Evolutionary conservation across 1,284 basidiomycete genomes (phyloP).

Genomic region (Cryptococcus floricola): DNA sequence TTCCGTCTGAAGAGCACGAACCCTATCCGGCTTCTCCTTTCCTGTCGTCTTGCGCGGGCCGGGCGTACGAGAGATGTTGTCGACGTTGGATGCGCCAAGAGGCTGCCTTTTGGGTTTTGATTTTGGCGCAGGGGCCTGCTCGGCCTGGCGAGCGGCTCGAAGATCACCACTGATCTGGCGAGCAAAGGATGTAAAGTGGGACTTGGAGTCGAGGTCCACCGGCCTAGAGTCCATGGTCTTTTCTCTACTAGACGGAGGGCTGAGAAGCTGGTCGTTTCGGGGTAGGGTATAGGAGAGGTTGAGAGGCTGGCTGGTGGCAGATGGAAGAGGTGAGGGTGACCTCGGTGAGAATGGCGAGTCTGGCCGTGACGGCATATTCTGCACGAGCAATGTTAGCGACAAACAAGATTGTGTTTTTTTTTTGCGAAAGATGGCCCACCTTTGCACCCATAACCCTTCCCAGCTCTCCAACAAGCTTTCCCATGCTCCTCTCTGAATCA

Average conservation of each 20-base stretch:
- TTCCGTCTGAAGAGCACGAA: constrained; percentile 14
- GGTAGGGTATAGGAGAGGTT: constrained; percentile 49
- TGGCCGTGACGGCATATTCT: constrained; percentile 27
- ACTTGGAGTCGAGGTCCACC: neutral
- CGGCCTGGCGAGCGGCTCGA: constrained; percentile 3
- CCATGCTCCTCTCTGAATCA: constrained; percentile 76
- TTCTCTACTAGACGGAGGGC: constrained; percentile 27
- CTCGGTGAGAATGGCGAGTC: constrained; percentile 16
- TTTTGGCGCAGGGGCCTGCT: constrained; percentile 1
- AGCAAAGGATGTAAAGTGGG: constrained; percentile 18
- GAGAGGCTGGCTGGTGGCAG: constrained; percentile 39
- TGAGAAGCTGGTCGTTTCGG: constrained; percentile 37
- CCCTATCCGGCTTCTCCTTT: constrained; percentile 3
- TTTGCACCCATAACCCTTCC: constrained; percentile 39
- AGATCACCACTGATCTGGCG: constrained; percentile 21
- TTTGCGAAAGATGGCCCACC: constrained; percentile 15
- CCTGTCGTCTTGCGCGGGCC: neutral
- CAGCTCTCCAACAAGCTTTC: constrained; percentile 52
- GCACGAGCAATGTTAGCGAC: neutral
- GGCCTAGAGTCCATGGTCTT: constrained; percentile 1
- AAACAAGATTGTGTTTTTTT: neutral
- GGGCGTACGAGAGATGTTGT: constrained; percentile 23
- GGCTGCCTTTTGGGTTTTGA: constrained; percentile 8
- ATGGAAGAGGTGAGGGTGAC: constrained; percentile 21
- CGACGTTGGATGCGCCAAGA: constrained; percentile 27